These are phyloP conservation scores for Pneumocystis canis DNA, from an alignment of 1,139 yeast species.

Conservation along the genomic window DNA sequence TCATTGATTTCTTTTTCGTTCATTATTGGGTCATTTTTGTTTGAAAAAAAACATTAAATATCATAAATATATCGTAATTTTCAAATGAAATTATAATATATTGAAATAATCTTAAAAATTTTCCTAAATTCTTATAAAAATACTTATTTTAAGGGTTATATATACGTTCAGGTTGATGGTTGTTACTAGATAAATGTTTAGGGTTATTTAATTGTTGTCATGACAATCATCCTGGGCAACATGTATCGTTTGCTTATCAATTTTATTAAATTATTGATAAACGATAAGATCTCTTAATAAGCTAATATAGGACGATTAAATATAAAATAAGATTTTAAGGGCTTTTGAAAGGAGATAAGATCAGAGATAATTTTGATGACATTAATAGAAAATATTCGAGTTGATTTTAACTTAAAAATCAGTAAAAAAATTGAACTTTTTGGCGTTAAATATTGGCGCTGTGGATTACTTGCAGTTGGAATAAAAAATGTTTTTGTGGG, in stretches of 20 bases:
- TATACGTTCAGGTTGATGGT: too few relatives aligned
- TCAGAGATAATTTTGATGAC: background rate
- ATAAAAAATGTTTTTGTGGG: background rate
- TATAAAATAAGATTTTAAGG: background rate
- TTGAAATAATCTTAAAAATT: background rate
- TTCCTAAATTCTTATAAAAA: background rate
- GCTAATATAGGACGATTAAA: background rate
- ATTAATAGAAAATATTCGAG: background rate
- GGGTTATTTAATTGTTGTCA: too few relatives aligned
- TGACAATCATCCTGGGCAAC: too few relatives aligned
- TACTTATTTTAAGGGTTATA: too few relatives aligned
- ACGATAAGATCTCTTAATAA: too few relatives aligned
- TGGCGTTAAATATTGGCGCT: background rate
- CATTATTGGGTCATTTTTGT: background rate
- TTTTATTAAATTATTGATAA: too few relatives aligned
- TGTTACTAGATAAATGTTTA: too few relatives aligned
- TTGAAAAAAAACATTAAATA: background rate
- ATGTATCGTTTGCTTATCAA: too few relatives aligned
- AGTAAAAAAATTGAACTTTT: background rate
- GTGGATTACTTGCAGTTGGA: background rate
- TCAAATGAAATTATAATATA: too few relatives aligned
- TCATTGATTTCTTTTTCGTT: background rate
- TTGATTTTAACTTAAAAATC: background rate
- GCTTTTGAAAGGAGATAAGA: background rate
- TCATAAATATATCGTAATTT: too few relatives aligned